Conservation (phyloP, 2,329 filamentous ascomycete genomes). For the Fusarium odoratissimum region DNA sequence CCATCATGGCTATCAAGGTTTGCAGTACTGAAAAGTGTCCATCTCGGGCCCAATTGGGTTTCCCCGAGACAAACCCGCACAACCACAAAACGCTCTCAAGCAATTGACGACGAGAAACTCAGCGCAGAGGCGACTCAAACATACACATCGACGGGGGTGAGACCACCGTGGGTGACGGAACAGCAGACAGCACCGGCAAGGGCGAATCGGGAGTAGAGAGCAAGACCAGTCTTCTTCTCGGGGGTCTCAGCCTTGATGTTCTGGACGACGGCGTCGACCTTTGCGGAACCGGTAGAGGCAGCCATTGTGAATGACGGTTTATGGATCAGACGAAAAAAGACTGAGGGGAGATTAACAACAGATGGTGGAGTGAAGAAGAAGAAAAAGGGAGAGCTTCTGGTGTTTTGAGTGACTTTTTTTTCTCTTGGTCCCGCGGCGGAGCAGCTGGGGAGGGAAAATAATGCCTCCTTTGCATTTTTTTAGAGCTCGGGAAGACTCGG, state of each 20-base stretch:
- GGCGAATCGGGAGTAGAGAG: conserved; percentile 95
- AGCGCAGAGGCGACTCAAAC: conserved; percentile 54
- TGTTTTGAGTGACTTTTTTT: conserved; percentile 46
- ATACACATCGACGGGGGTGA: conserved; percentile 99
- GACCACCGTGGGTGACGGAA: conserved; percentile 94
- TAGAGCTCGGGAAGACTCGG: conserved; percentile 47
- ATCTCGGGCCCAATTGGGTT: conserved; percentile 8
- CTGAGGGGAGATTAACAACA: conserved; percentile 49
- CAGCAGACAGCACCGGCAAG: conserved; percentile 98
- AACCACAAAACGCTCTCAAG: conserved; percentile 10
- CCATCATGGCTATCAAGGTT: background rate
- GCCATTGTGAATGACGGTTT: conserved; percentile 55
- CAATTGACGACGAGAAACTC: conserved; percentile 32
- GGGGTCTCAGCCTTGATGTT: conserved; percentile 55
- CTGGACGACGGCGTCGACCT: conserved; percentile 59
- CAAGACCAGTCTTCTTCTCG: conserved; percentile 62
- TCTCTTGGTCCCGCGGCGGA: conserved; percentile 24
- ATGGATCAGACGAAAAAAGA: conserved; percentile 44
- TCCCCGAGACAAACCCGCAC: conserved; percentile 4
- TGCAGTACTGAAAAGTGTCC: conserved; percentile 6
- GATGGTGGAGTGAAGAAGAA: conserved; percentile 19
- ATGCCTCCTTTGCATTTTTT: conserved; percentile 34
- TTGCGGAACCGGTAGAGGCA: conserved; percentile 55
- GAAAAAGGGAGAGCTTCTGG: conserved; percentile 30
- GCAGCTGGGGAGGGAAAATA: conserved; percentile 37